Evolutionary conservation across 371 early-diverging fungal genomes (phyloP).

Genomic region (Mucor piriformis): DNA sequence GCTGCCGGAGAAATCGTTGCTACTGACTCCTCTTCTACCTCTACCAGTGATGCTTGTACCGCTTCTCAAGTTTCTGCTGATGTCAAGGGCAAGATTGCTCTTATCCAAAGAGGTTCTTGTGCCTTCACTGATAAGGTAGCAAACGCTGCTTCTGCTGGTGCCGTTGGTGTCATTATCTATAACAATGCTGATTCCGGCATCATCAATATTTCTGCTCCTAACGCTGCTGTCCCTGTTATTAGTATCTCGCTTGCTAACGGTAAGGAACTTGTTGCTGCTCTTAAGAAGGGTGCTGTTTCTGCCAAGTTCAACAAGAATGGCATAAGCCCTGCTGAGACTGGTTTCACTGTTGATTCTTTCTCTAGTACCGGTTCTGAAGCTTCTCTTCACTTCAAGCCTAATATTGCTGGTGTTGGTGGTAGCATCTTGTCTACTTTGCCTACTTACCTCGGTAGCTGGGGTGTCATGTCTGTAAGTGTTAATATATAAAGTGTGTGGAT

Average conservation of each 20-base stretch:
- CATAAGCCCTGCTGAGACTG: slow-evolving; percentile 22
- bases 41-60: slow-evolving; percentile 32
- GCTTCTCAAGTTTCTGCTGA: slow-evolving; percentile 15
- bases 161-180: slow-evolving; percentile 55
- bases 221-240: slow-evolving; percentile 26
- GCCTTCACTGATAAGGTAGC: slow-evolving; percentile 53
- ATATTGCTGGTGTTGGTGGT: slow-evolving; percentile 69
- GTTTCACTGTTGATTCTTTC: slow-evolving; percentile 42
- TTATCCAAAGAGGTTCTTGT: slow-evolving; percentile 58
- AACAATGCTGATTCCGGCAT: slow-evolving; percentile 39
- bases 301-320: slow-evolving; percentile 13
- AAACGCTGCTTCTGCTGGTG: slow-evolving; percentile 47
- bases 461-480: slow-evolving; percentile 10
- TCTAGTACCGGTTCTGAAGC: slow-evolving; percentile 43
- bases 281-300: slow-evolving; percentile 17
- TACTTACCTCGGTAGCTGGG: slow-evolving; percentile 48
- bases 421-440: slow-evolving; percentile 67
- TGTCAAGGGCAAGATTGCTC: slow-evolving; percentile 45
- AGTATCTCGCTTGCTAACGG: slow-evolving; percentile 32
- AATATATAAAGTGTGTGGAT: not conserved
- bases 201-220: slow-evolving; percentile 13
- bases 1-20: slow-evolving; percentile 14
- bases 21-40: slow-evolving; percentile 9
- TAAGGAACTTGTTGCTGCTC: slow-evolving; percentile 15
- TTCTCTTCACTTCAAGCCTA: slow-evolving; percentile 49